Percentiles rank a stretch among this genome's conserved stretches.
These are phyloP conservation scores for Pistacia atlantica DNA, from an alignment of 345 rosid species.

Conservation along the genomic window DNA sequence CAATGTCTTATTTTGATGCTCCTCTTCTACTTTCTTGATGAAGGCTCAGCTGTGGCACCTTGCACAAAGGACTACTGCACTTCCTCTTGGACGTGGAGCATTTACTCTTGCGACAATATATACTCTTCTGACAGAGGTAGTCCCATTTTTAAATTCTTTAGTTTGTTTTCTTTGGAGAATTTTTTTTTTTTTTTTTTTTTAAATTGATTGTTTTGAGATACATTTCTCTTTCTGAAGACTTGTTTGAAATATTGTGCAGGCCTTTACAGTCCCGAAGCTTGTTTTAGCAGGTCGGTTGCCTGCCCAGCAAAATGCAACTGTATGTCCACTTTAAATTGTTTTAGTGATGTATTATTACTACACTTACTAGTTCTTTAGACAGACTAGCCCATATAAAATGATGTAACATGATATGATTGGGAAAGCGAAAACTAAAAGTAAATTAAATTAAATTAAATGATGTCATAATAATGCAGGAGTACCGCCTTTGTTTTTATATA, in stretches of 20 bases:
- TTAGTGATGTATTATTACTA: slow-evolving; percentile 4
- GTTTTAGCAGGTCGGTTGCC: slow-evolving; percentile 97
- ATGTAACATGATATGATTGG: too few species aligned
- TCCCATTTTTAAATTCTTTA: background rate
- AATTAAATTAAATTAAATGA: too few species aligned
- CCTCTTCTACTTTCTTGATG: slow-evolving; percentile 23
- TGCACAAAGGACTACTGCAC: slow-evolving; percentile 96
- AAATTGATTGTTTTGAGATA: slow-evolving; percentile 25
- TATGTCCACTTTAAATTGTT: slow-evolving; percentile 44
- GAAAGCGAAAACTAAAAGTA: too few species aligned
- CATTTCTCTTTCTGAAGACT: slow-evolving; percentile 18
- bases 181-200: background rate
- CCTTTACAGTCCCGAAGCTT: slow-evolving; percentile 96
- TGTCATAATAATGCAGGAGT: too few species aligned
- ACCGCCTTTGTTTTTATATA: background rate
- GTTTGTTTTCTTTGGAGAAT: slow-evolving; percentile 4
- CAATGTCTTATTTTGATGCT: slow-evolving; percentile 7
- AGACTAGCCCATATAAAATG: too few species aligned
- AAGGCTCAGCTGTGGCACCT: slow-evolving; percentile 97
- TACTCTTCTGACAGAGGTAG: slow-evolving; percentile 91
- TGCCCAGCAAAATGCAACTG: slow-evolving; percentile 98
- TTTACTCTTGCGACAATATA: slow-evolving; percentile 91
- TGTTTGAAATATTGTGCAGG: slow-evolving; percentile 49
- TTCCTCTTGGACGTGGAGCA: slow-evolving; percentile 97
- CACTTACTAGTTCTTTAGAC: too few species aligned